Conservation (phyloP, 1,139 yeast genomes). For the Blastobotrys apis region DNA sequence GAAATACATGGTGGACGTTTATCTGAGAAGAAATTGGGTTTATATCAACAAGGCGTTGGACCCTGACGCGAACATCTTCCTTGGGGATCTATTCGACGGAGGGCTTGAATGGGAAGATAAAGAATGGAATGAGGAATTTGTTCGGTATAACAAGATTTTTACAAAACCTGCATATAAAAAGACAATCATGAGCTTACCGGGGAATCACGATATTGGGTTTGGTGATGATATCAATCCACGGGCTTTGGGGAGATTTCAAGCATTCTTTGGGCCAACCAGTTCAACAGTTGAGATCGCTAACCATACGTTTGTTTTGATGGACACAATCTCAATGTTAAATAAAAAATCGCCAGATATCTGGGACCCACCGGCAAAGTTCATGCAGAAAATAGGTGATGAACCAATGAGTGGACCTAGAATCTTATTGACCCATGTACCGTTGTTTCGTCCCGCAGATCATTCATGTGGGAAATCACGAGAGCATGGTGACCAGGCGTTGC, state of each 20-base stretch:
- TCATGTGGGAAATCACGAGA: conserved; percentile 70
- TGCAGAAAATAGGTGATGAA: conserved; percentile 33
- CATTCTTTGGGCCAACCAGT: conserved; percentile 67
- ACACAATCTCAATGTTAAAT: conserved; percentile 74
- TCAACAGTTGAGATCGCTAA: conserved; percentile 61
- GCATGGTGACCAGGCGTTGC: conserved; percentile 47
- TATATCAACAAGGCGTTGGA: conserved; percentile 53
- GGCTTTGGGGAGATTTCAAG: conserved; percentile 57
- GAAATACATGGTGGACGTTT: conserved; percentile 57
- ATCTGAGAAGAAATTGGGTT: conserved; percentile 72
- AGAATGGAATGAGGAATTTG: conserved; percentile 69
- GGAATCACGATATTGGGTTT: conserved; percentile 95
- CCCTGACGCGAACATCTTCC: conserved; percentile 72
- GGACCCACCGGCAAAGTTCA: conserved; percentile 41
- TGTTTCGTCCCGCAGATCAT: conserved; percentile 55
- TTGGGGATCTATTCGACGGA: conserved; percentile 93
- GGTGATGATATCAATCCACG: conserved; percentile 58
- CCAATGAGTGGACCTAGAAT: conserved; percentile 54
- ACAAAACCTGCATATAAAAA: conserved; percentile 44
- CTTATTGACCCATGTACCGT: conserved; percentile 74
- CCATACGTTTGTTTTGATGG: conserved; percentile 72
- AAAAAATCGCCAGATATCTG: conserved; percentile 41
- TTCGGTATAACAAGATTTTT: conserved; percentile 63
- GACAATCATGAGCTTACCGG: conserved; percentile 62
- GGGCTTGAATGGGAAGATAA: conserved; percentile 81